These are phyloP conservation scores for Ilyonectria sp. DNA, from an alignment of 2,329 filamentous ascomycete species.

Conservation along the genomic window DNA sequence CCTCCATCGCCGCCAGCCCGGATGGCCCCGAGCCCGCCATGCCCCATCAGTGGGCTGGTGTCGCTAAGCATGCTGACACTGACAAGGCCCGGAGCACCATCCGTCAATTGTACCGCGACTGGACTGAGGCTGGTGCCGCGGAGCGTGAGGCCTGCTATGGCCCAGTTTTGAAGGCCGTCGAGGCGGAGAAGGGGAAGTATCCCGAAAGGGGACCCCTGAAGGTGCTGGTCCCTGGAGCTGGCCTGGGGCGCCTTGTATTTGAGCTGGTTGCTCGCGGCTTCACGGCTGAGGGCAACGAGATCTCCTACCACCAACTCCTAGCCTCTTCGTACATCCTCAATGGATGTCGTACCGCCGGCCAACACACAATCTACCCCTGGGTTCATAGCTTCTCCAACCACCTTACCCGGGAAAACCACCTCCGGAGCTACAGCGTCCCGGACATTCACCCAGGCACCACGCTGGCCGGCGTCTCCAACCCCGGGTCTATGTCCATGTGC, in stretches of 20 bases:
- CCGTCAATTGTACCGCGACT: constrained; percentile 95
- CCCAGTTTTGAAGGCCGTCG: constrained; percentile 79
- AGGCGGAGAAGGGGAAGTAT: constrained; percentile 58
- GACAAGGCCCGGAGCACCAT: constrained; percentile 95
- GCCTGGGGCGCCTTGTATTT: constrained; percentile 89
- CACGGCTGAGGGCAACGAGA: constrained; percentile 89
- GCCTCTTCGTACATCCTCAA: constrained; percentile 86
- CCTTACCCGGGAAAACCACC: constrained; percentile 78
- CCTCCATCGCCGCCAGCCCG: constrained; percentile 58
- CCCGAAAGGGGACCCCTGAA: constrained; percentile 62
- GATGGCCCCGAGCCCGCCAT: constrained; percentile 61
- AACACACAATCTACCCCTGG: constrained; percentile 88
- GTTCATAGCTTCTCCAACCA: constrained; percentile 92
- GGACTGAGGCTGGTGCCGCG: constrained; percentile 81
- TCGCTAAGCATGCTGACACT: constrained; percentile 81
- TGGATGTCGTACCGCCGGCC: constrained; percentile 69
- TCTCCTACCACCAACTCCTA: constrained; percentile 96
- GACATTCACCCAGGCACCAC: constrained; percentile 81
- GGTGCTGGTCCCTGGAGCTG: constrained; percentile 91
- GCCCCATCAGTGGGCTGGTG: constrained; percentile 77
- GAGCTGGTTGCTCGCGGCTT: constrained; percentile 85
- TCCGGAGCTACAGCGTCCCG: constrained; percentile 81
- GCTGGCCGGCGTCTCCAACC: constrained; percentile 57
- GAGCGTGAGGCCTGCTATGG: constrained; percentile 86
- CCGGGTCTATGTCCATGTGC: constrained; percentile 89